A percentile compares a stretch with the other conserved stretches of the same genome.
Conservation (phyloP, 352 stramenopile genomes). For the Globisporangium barbulae region DNA sequence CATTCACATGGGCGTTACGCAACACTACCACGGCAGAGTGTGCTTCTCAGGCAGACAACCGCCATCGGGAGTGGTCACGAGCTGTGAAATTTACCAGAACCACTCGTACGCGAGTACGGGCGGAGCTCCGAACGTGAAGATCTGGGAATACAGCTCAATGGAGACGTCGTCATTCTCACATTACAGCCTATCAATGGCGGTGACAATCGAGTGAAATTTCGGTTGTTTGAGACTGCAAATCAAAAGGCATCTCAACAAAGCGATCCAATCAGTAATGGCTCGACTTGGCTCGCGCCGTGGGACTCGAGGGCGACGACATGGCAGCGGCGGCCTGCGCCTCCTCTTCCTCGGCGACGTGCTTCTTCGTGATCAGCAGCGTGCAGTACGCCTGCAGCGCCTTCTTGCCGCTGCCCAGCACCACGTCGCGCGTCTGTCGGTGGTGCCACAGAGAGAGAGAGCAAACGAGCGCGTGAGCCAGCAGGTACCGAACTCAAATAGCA, state of each 20-base stretch:
- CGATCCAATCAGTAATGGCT: not conserved
- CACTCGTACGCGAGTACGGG: not conserved
- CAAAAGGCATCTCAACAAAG: no score
- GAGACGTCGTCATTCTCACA: not conserved
- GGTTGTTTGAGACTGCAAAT: no score
- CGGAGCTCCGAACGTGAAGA: not conserved
- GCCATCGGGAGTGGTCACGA: not conserved
- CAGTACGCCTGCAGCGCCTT: conserved; percentile 72
- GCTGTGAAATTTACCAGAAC: not conserved
- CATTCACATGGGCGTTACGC: not conserved
- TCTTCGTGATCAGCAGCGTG: conserved; percentile 58
- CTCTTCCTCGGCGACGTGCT: conserved; percentile 30
- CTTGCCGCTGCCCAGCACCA: conserved; percentile 70
- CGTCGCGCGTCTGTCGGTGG: conserved; percentile 40
- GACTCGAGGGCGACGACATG: not conserved
- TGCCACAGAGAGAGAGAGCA: not conserved
- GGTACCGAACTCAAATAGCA: not conserved
- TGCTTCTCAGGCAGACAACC: not conserved
- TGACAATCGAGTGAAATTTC: no score
- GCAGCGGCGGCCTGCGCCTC: conserved; percentile 12
- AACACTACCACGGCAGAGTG: not conserved
- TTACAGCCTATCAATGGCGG: no score
- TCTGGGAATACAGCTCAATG: not conserved
- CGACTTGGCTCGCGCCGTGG: not conserved
- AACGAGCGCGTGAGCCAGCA: not conserved